Percentiles rank a stretch among this genome's conserved stretches.
These are phyloP conservation scores for Starmerella riodocensis DNA, from an alignment of 805 yeast species.

Conservation along the genomic window DNA sequence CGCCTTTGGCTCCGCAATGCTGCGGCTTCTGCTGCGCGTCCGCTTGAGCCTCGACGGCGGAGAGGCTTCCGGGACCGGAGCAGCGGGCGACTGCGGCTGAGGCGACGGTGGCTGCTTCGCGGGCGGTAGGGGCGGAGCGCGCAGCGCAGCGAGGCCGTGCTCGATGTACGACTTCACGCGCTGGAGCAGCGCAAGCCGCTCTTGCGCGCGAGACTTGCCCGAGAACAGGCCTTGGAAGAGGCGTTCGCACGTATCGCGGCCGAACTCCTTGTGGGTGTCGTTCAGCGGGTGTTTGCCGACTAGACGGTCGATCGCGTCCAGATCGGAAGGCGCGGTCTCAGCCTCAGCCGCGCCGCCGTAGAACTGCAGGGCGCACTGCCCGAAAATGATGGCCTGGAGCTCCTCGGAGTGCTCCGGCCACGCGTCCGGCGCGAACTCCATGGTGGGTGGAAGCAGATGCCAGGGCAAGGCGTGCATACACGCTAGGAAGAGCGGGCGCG, in stretches of 20 bases:
- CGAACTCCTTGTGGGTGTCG: constrained; percentile 11
- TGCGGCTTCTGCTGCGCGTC: too few species aligned
- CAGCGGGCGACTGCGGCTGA: too few species aligned
- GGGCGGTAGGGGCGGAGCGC: neutral
- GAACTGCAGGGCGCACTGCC: constrained; percentile 10
- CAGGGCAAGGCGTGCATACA: too few species aligned
- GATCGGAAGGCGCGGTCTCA: constrained; percentile 3
- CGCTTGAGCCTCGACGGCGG: too few species aligned
- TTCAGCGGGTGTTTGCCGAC: constrained; percentile 13
- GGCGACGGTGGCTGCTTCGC: too few species aligned
- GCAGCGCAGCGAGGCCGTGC: constrained; percentile 5
- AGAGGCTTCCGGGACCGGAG: too few species aligned
- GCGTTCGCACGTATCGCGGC: neutral
- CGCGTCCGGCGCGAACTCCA: constrained; percentile 5
- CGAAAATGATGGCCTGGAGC: constrained; percentile 7
- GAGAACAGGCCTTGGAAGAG: constrained; percentile 6
- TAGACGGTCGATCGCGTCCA: constrained; percentile 1
- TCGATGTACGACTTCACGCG: constrained; percentile 10
- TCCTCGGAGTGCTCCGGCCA: constrained; percentile 13
- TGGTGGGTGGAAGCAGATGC: too few species aligned
- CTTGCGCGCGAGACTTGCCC: neutral
- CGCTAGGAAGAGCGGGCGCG: too few species aligned
- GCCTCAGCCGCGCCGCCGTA: constrained; percentile 1
- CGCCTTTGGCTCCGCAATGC: too few species aligned
- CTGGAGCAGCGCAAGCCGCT: constrained; percentile 3